A percentile compares a stretch with the other conserved stretches of the same genome.
phyloP scores from a whole-genome alignment of 225 moss, liverwort and hornwort genomes.

The Asterella californica region DNA sequence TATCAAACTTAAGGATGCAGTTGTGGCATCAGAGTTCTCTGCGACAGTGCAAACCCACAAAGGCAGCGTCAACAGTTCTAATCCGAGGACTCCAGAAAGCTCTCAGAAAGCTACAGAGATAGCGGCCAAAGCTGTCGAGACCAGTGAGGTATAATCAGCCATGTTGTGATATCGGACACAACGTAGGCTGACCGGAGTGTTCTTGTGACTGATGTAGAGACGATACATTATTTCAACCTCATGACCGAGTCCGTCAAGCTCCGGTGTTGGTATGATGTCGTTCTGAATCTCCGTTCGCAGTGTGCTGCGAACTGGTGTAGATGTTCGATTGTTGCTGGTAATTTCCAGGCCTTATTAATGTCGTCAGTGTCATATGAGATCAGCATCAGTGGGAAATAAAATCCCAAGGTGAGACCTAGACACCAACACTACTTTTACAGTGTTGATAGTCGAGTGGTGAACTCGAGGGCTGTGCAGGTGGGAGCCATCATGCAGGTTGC shows the following conservation, averaged over 20 bases:
- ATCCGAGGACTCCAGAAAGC: slow-evolving; percentile 67
- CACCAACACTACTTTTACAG: background rate
- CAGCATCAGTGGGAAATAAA: slow-evolving; percentile 2
- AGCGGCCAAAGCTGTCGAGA: slow-evolving; percentile 28
- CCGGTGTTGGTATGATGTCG: slow-evolving; percentile 10
- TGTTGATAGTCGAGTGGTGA: slow-evolving; percentile 4
- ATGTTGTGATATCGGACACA: background rate
- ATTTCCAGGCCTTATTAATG: background rate
- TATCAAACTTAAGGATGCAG: slow-evolving; percentile 63
- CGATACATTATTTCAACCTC: slow-evolving; percentile 15
- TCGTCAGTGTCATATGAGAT: background rate
- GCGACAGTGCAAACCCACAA: slow-evolving; percentile 65
- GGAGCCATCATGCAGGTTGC: slow-evolving; percentile 5
- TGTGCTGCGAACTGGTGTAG: background rate
- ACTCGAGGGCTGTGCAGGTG: background rate
- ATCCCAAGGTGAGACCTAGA: background rate
- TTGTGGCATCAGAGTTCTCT: slow-evolving; percentile 64
- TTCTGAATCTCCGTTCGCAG: background rate
- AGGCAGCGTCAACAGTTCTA: slow-evolving; percentile 37
- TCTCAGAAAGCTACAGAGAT: slow-evolving; percentile 61
- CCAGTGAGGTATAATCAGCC: slow-evolving; percentile 24
- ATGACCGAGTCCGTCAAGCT: slow-evolving; percentile 17
- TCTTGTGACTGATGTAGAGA: slow-evolving; percentile 11
- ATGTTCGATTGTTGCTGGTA: background rate
- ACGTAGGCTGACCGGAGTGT: slow-evolving; percentile 12